Base-by-base conservation (phyloP, 805 yeast species). In the fission yeast (Schizosaccharomyces pombe) region DNA sequence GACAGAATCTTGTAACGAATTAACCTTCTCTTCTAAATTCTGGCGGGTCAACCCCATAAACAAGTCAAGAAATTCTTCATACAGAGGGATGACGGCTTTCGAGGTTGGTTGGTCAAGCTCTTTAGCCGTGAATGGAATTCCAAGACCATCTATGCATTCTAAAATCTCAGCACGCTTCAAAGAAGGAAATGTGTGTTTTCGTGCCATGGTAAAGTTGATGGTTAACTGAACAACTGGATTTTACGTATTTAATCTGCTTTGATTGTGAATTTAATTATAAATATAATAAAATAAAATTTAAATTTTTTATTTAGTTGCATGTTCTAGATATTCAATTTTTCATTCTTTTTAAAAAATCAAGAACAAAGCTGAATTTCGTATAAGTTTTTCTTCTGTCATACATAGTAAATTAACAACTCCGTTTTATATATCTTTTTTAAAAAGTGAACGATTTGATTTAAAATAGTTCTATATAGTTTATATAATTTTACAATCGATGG, bases 1-100 rank as follows among this genome's bases (percentile, higher is more conserved):
- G 2, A 43, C 26, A 8, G 28, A 14, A 1, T 43, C 49, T 24
- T 26, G 39, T 11, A 30, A n/a, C 12, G 24, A 26, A 19, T 49
- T 30, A 16, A 30, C 19, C 28, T 30, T 24, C 19, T 19, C 34
- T 30, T 49, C 53, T 16, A 49, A 24, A 49, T 49, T 26, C 39
- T 49, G 39, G 19, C 33, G 28, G 19, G 53, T 49, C 14, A 49
- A 24, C n/a, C 53, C 53, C 53, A 49, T 49, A 16, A 49, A 49
- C 39, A 49, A 29, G 31, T 49, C 32, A 11, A 32, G 39, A 14
- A 49, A 49, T 16, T 30, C 39, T 29, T 49, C 53, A 49, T 30
- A 49, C 2, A 49, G 19, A 24, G 39, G 14, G 14, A 26, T 26
- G 5, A 49, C 39, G 19, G 33, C 33, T 14, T 24, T 19, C 11